Conservation (phyloP, 441 rosid species). For the Daphne laureola region DNA sequence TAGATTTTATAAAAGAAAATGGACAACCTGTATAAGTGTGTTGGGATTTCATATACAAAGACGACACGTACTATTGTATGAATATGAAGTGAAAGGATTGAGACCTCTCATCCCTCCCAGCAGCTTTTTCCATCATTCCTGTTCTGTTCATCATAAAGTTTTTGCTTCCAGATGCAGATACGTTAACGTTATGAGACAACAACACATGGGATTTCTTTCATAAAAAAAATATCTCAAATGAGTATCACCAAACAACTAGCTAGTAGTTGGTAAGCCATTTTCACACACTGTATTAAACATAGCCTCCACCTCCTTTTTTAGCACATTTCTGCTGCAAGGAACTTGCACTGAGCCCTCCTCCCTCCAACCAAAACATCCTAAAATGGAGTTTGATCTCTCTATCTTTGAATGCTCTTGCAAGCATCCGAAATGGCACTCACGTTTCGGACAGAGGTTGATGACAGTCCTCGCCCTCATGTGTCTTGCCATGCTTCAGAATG, state of each 20-base stretch:
- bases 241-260: conserved; percentile 33
- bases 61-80: too few relatives aligned
- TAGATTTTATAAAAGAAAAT: too few relatives aligned
- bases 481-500: conserved; percentile 27
- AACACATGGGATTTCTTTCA: too few relatives aligned
- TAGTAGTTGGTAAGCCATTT: conserved; percentile 43
- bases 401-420: conserved; percentile 3
- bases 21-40: too few relatives aligned
- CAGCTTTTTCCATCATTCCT: conserved; percentile 27
- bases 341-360: conserved; percentile 12
- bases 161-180: conserved; percentile 44
- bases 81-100: not conserved
- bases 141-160: conserved; percentile 7
- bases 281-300: conserved; percentile 7
- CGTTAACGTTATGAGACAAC: not conserved
- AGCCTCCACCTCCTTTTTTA: conserved; percentile 18
- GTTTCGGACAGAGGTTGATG: conserved; percentile 18
- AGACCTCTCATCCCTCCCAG: conserved; percentile 17
- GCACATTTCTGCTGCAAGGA: conserved; percentile 2
- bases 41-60: too few relatives aligned
- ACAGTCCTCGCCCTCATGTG: conserved; percentile 18
- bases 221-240: conserved; percentile 10
- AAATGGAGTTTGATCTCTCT: conserved; percentile 15
- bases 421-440: conserved; percentile 3
- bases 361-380: conserved; percentile 7